These are phyloP conservation scores for Geotrichum klebahnii DNA, from an alignment of 1,139 yeast genomes.

Conservation along the genomic window DNA sequence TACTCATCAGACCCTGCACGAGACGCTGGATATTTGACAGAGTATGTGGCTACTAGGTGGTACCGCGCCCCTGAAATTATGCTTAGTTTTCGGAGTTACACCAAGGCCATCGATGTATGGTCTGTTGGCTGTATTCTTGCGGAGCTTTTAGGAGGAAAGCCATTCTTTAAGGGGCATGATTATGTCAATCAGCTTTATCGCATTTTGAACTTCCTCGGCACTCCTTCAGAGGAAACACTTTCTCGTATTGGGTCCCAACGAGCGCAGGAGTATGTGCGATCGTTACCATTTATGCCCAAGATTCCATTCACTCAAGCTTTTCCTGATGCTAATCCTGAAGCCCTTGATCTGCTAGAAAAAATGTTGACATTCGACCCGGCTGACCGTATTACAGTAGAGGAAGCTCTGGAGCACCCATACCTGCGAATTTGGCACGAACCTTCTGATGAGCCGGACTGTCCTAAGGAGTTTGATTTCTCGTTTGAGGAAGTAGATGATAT, in stretches of 20 bases:
- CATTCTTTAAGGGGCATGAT: constrained; percentile 89
- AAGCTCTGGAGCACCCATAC: constrained; percentile 87
- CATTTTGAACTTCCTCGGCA: constrained; percentile 79
- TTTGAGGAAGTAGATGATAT: constrained; percentile 86
- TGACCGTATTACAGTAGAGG: constrained; percentile 79
- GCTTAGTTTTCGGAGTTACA: constrained; percentile 86
- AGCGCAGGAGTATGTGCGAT: constrained; percentile 88
- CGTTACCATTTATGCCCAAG: constrained; percentile 77
- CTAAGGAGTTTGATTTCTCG: constrained; percentile 76
- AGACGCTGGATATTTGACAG: constrained; percentile 89
- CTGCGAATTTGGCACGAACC: constrained; percentile 95
- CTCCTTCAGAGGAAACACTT: constrained; percentile 81
- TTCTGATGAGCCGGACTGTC: constrained; percentile 85
- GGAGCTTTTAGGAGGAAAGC: constrained; percentile 86
- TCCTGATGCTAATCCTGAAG: constrained; percentile 83
- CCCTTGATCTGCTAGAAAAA: constrained; percentile 72
- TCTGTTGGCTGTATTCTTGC: constrained; percentile 96
- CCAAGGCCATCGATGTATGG: constrained; percentile 96
- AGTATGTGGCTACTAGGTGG: constrained; percentile 97
- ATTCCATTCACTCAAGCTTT: constrained; percentile 69
- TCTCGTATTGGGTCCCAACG: constrained; percentile 80
- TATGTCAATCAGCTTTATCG: constrained; percentile 93
- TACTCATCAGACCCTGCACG: constrained; percentile 77
- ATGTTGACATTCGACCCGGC: constrained; percentile 88
- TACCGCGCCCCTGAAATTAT: constrained; percentile 97